These are phyloP conservation scores for Thelephora terrestris DNA, from an alignment of 1,284 basidiomycete species.

Conservation along the genomic window DNA sequence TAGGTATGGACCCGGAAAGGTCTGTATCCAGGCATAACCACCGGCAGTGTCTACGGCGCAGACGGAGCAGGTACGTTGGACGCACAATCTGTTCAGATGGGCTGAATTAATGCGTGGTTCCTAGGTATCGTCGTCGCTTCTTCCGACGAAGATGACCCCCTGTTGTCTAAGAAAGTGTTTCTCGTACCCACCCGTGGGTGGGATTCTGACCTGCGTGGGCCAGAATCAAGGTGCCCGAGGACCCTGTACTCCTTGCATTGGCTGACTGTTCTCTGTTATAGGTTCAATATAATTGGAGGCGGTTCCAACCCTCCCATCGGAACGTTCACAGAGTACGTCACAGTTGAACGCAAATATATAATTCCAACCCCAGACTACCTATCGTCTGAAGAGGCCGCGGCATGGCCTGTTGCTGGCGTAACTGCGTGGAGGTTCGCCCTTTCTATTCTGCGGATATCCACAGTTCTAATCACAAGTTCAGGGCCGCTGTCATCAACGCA, in stretches of 20 bases:
- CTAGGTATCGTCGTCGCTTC: slow-evolving; percentile 56
- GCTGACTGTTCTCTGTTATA: slow-evolving; percentile 14
- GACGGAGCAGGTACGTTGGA: slow-evolving; percentile 57
- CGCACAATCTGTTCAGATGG: neutral
- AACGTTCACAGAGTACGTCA: slow-evolving; percentile 71
- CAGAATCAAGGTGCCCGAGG: slow-evolving; percentile 31
- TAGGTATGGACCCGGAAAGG: slow-evolving; percentile 71
- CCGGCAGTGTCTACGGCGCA: slow-evolving; percentile 55
- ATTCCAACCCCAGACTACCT: slow-evolving; percentile 62
- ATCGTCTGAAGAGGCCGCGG: slow-evolving; percentile 58
- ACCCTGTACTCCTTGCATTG: slow-evolving; percentile 10
- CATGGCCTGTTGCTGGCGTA: slow-evolving; percentile 69
- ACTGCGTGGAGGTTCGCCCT: slow-evolving; percentile 70
- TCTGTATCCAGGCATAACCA: slow-evolving; percentile 55
- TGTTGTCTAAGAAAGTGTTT: slow-evolving; percentile 64
- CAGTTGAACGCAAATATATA: slow-evolving; percentile 61
- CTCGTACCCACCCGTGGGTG: slow-evolving; percentile 69
- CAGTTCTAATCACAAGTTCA: slow-evolving; percentile 18
- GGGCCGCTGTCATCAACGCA: slow-evolving; percentile 65
- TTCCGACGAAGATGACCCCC: slow-evolving; percentile 37
- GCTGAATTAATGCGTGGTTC: neutral
- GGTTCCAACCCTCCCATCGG: slow-evolving; percentile 43
- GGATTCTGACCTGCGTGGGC: slow-evolving; percentile 49
- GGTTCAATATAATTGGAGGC: slow-evolving; percentile 55
- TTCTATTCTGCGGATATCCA: neutral